phyloP scores from a whole-genome alignment of 202 grass and related monocot genomes.

The Cymbopogon flexuosus region DNA sequence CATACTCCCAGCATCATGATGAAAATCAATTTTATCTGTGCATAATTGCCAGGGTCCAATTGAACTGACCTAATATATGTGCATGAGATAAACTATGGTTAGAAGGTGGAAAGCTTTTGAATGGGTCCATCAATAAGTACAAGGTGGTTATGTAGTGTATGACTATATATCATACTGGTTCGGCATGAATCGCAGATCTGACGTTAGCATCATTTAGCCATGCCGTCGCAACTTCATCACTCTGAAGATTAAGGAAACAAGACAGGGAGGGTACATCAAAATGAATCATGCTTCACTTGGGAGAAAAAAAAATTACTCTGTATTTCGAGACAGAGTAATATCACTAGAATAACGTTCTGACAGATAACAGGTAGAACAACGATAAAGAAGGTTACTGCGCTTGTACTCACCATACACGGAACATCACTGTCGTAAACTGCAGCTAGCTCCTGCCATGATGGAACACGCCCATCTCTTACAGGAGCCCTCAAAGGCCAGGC shows the following conservation, averaged over 20 bases:
- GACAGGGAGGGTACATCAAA: background rate
- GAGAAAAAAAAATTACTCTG: background rate
- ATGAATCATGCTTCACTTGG: background rate
- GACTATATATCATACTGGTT: conserved; percentile 60
- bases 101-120: background rate
- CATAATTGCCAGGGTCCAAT: conserved; percentile 63
- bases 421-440: conserved; percentile 24
- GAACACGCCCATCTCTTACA: conserved; percentile 70
- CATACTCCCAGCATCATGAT: conserved; percentile 89
- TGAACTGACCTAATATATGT: conserved; percentile 49
- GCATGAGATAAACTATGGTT: background rate
- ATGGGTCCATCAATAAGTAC: background rate
- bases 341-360: background rate
- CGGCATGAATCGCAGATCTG: conserved; percentile 83
- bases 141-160: background rate
- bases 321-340: background rate
- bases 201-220: conserved; percentile 75
- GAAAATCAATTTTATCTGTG: conserved; percentile 39
- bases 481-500: conserved; percentile 91
- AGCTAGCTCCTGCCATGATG: conserved; percentile 74
- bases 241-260: conserved; percentile 43
- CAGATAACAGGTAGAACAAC: no score
- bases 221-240: conserved; percentile 73
- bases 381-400: no score
- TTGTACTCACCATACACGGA: conserved; percentile 73